Base-by-base conservation (phyloP, 495 filamentous ascomycete species). In the Talaromyces adpressus region DNA sequence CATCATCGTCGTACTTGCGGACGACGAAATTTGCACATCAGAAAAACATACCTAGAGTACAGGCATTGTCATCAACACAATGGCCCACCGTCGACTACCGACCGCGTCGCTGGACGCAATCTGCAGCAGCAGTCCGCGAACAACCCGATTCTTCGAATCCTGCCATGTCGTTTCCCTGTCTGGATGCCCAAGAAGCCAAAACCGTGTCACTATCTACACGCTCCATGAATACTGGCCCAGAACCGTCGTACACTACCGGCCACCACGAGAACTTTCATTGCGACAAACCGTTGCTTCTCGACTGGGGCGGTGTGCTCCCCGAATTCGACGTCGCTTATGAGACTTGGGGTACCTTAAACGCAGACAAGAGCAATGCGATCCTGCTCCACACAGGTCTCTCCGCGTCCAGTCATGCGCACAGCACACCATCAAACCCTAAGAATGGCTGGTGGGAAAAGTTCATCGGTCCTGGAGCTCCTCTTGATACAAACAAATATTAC, bases 371-470 rank as follows among this genome's bases (percentile, higher is more conserved):
- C 67, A 99, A 99, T 73, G 91, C 87, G 7, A 92, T 99, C 65
- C 83, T 99, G 4, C 78, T 99, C 0, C 91, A 97, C 71, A 99
- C 94, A 0, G 94, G 94, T 14, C 84, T 99, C 3, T 97, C 92
- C 3, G 94, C 94, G 14, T 97, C 92, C 9, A 97, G 92, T 60
- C 94, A 99, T 75, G 94, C 94, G 2, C 92, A 93, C 66, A 97
- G 92, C 51, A 98, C 93, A 23, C 78, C 81, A 39, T 80, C 76
- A 14, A 99, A 98, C 72, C 84, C 90, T 0, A 90, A 96, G 72
- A 87, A 90, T 0, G 94, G 94, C 0, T 99, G 94, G 94, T 99
- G 94, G 94, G 95, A 99, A 78, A 96, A 90, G 73, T 99, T 99
- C 73, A 97, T 99, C 66, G 94, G 94, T 0, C 90, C 95, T 0